Evolutionary conservation across 306 rosid species (phyloP), one percentile per base, ranked within the genome.

Genomic region (Trifolium repens): DNA sequence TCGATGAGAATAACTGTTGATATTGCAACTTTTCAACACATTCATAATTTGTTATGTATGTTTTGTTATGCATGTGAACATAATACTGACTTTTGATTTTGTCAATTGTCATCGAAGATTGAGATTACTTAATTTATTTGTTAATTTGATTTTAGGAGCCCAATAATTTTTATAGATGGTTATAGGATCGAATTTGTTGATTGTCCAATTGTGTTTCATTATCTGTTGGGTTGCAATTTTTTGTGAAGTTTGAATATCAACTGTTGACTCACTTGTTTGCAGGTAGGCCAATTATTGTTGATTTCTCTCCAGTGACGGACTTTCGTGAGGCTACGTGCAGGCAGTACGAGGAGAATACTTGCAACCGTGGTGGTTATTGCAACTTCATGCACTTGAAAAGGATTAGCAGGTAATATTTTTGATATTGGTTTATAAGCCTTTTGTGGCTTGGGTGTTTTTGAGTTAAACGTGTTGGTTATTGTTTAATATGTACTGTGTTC

Each of bases 251-350:
- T 72, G 70, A 50, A 22, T 47, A 12, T 14, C 10, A 13, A 58
- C 1, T 0, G 11, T 50, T 67, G 24, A 8, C 46, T 54, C 14
- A 12, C 13, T 14, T 61, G 72, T 15, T 53, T 75, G 57, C 84
- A 90, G 92, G 92, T 22, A 84, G 92, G n/a, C 96, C 92, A 4
- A 90, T 90, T 75, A 90, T 88, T 72, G 92, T 90, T 2, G 96
- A 90, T 73, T 90, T 85, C 43, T 90, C 96, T 42, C 92, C 92
- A 0, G 96, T 90, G 57, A 90, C 96, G 0, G 89, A 90, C 63
- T 90, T 90, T 19, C 85, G 89, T 2, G 96, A 86, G 84, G 92
- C 92, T 42, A 88, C 96, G 55, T 90, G 96, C 64, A 86, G 96
- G 85, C 96, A 88, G 76, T 88, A 90, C 16, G 96, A 88, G 76